These are phyloP conservation scores for Cercis canadensis DNA, from an alignment of 306 rosid genomes.

Conservation along the genomic window DNA sequence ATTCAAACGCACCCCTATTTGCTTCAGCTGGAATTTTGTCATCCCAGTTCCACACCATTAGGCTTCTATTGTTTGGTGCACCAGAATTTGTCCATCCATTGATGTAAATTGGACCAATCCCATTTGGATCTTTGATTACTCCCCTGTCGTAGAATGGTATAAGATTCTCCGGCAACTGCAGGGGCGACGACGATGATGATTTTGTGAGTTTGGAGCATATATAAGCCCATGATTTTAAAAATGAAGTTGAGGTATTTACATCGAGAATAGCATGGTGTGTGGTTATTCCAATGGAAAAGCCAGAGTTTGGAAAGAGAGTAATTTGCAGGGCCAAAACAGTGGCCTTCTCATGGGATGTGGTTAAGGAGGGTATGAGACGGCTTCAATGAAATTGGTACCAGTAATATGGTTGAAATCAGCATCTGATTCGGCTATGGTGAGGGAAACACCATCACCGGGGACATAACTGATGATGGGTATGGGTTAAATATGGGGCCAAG, in stretches of 20 bases:
- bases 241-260: slow-evolving; percentile 22
- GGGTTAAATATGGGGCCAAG: neutral
- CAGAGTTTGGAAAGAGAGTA: slow-evolving; percentile 34
- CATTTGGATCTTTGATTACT: slow-evolving; percentile 30
- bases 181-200: neutral
- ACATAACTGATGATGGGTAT: slow-evolving; percentile 19
- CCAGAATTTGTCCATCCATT: slow-evolving; percentile 16
- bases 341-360: slow-evolving; percentile 10
- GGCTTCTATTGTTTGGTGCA: neutral
- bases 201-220: slow-evolving; percentile 24
- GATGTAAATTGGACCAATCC: neutral
- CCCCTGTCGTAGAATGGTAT: slow-evolving; percentile 38
- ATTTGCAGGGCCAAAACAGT: slow-evolving; percentile 32
- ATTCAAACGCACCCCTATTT: slow-evolving; percentile 32
- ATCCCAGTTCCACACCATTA: neutral
- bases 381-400: slow-evolving; percentile 2
- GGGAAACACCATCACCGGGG: slow-evolving; percentile 34
- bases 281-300: slow-evolving; percentile 35
- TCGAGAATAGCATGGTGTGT: slow-evolving; percentile 33
- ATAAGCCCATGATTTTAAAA: slow-evolving; percentile 49
- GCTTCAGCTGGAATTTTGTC: neutral
- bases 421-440: slow-evolving; percentile 47
- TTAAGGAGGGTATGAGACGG: slow-evolving; percentile 34
- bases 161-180: neutral
- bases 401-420: slow-evolving; percentile 31